Percentiles rank a stretch among this genome's conserved stretches.
phyloP scores from a whole-genome alignment of 2,329 filamentous ascomycete species.

The Hypoxylon sp. region DNA sequence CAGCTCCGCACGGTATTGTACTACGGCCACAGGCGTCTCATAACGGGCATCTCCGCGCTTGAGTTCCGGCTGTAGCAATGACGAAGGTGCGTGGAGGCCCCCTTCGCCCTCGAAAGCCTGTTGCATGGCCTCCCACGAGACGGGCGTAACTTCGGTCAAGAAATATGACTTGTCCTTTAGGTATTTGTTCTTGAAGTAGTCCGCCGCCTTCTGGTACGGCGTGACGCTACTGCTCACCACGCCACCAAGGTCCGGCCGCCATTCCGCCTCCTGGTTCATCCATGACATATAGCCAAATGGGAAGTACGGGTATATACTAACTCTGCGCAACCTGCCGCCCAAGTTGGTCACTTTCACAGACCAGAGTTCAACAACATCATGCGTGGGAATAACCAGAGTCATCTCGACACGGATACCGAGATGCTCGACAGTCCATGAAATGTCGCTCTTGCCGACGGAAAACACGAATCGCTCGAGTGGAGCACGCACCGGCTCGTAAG shows the following conservation, averaged over 20 bases:
- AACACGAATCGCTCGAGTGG: conserved; percentile 65
- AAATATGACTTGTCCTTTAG: conserved; percentile 72
- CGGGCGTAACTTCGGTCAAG: conserved; percentile 65
- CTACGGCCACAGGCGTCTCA: conserved; percentile 67
- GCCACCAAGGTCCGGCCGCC: conserved; percentile 63
- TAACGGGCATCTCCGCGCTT: conserved; percentile 66
- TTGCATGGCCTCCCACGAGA: conserved; percentile 68
- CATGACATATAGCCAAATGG: conserved; percentile 73
- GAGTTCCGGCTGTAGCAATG: conserved; percentile 58
- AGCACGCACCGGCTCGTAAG: conserved; percentile 68
- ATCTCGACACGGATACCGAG: conserved; percentile 67
- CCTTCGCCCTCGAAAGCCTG: conserved; percentile 70
- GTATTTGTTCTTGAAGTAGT: conserved; percentile 70
- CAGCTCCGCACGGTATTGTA: conserved; percentile 65
- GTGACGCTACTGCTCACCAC: conserved; percentile 68
- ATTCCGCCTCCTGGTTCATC: conserved; percentile 73
- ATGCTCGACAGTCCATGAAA: conserved; percentile 68
- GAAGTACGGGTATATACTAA: conserved; percentile 71
- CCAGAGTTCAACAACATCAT: conserved; percentile 71
- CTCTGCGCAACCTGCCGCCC: conserved; percentile 60
- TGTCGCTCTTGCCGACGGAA: conserved; percentile 68
- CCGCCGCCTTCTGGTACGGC: conserved; percentile 69
- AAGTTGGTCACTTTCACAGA: conserved; percentile 66
- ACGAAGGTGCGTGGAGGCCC: conserved; percentile 66
- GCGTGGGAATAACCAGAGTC: conserved; percentile 65